These are phyloP conservation scores for Termitomyces sp. DNA, from an alignment of 768 basidiomycete genomes.

Conservation along the genomic window DNA sequence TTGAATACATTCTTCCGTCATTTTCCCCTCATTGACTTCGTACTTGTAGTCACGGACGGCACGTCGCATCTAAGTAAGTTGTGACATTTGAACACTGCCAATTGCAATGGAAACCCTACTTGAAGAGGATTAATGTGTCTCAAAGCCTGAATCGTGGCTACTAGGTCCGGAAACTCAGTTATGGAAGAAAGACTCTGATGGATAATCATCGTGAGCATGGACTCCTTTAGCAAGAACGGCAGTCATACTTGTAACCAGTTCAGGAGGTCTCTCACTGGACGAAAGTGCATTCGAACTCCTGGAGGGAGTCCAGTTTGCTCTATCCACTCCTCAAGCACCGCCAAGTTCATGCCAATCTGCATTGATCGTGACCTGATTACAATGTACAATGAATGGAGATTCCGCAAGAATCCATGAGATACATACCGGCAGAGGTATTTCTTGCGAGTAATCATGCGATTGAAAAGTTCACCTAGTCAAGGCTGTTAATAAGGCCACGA, in stretches of 20 bases:
- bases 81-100: slow-evolving; percentile 1
- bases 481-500: not conserved
- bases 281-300: slow-evolving; percentile 76
- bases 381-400: not conserved
- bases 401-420: not conserved
- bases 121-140: slow-evolving; percentile 88
- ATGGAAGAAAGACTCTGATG: slow-evolving; percentile 80
- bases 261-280: slow-evolving; percentile 77
- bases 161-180: slow-evolving; percentile 78
- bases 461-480: slow-evolving; percentile 74
- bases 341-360: slow-evolving; percentile 85
- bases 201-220: not conserved
- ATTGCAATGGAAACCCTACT: slow-evolving; percentile 28
- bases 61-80: slow-evolving; percentile 63
- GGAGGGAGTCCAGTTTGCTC: slow-evolving; percentile 72
- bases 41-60: slow-evolving; percentile 92
- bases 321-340: slow-evolving; percentile 88
- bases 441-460: slow-evolving; percentile 82
- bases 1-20: slow-evolving; percentile 94
- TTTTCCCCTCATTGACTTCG: slow-evolving; percentile 86
- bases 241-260: slow-evolving; percentile 74
- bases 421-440: slow-evolving; percentile 86
- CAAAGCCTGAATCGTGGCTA: slow-evolving; percentile 87
- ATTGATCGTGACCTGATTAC: slow-evolving; percentile 67
- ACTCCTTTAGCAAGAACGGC: not conserved